Conservation (phyloP, 768 basidiomycete species). For the Amanita polypyramis region DNA sequence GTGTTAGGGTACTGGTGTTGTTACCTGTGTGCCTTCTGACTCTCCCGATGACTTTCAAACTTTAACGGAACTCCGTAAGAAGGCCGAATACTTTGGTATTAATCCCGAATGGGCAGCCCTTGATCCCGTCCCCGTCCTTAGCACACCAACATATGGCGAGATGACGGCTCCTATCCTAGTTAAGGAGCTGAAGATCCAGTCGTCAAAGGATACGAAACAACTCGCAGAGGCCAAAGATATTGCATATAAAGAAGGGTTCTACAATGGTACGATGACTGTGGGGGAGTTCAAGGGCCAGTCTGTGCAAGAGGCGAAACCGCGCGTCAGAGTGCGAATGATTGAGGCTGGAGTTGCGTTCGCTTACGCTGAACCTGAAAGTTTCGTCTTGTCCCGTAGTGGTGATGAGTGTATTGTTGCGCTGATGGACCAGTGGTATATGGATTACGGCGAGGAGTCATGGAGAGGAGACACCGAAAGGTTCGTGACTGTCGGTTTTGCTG, state of each 20-base stretch:
- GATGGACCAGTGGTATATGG: conserved; percentile 99
- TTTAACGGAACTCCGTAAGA: conserved; percentile 86
- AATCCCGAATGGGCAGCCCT: conserved; percentile 78
- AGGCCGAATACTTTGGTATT: conserved; percentile 93
- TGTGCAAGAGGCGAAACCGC: conserved; percentile 87
- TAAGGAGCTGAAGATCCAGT: conserved; percentile 87
- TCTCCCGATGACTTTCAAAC: conserved; percentile 96
- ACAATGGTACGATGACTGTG: conserved; percentile 82
- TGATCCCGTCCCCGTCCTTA: conserved; percentile 81
- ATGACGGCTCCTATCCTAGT: conserved; percentile 78
- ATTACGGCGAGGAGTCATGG: conserved; percentile 93
- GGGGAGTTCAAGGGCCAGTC: conserved; percentile 85
- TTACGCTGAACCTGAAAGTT: conserved; percentile 92
- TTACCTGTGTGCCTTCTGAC: conserved; percentile 96
- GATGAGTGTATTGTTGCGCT: conserved; percentile 98
- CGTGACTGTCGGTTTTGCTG: conserved; percentile 23
- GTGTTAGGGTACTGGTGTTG: conserved; percentile 85
- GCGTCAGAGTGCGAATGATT: conserved; percentile 81
- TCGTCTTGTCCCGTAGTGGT: conserved; percentile 81
- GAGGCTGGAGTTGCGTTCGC: conserved; percentile 67
- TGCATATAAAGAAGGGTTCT: conserved; percentile 98
- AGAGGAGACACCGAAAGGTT: conserved; percentile 76
- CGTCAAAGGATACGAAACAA: conserved; percentile 88
- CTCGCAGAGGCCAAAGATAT: conserved; percentile 95
- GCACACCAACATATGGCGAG: conserved; percentile 88